Evolutionary conservation across 345 rosid genomes (phyloP), one percentile per base, ranked within the genome.

Genomic region (Citrus medica): DNA sequence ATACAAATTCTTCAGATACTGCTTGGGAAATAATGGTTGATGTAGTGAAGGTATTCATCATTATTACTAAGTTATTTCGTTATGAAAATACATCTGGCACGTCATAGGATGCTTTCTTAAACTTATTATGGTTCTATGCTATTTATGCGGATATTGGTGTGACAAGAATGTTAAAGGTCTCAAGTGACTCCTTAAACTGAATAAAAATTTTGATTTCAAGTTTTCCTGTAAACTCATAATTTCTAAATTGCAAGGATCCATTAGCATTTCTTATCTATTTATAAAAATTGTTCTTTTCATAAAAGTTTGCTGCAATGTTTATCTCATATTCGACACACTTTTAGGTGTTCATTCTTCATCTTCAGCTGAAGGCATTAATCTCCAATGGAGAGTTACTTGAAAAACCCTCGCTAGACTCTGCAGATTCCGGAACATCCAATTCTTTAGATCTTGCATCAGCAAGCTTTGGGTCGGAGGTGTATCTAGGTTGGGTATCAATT

Each of bases 11-110:
- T 64, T 65, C 78, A 4, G 24, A 74, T 66, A 72, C 66, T 62
- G 85, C 87, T 75, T 89, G 92, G 92, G 87, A 87, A 78, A 84
- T 75, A 76, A 91, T 91, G 92, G 93, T 86, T 78, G 93, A 90
- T 81, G 81, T 76, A 55, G 90, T 90, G 76, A 90, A 92, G 93
- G 93, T 90, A 42, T 76, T 55, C 56, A 21, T 48, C 67, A 65
- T 75, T 75, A 30, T 51, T 58, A 38, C 58, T 22, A n/a, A 32
- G 60, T 46, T 46, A 46, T 46, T 46, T 46, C 1, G 0, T 46
- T 46, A 1, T 46, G 51, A 46, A 46, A 46, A 4, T 46, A 46
- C 51, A 46, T 63, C 17, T 48, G 9, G 77, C 16, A 42, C n/a
- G 9, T 74, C 9, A 67, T 68, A 19, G 65, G 35, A 42, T 76